phyloP scores from a whole-genome alignment of 148 eudicot species.

The Rhododendron ovatum region DNA sequence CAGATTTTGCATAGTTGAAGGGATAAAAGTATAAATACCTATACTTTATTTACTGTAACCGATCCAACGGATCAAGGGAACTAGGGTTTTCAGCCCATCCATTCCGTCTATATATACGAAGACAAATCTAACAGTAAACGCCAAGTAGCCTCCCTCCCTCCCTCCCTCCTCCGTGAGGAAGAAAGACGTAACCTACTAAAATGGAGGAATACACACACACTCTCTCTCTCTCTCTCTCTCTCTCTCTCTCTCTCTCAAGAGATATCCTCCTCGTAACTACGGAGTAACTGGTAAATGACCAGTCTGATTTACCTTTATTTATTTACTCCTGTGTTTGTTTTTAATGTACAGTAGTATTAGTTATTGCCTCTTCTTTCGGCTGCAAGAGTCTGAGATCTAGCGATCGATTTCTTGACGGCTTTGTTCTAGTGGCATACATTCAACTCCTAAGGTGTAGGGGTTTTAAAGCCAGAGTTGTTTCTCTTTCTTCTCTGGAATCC shows the following conservation, averaged over 20 bases:
- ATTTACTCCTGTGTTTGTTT: too few relatives aligned
- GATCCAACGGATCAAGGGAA: background rate
- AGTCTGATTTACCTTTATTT: too few relatives aligned
- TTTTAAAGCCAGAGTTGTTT: background rate
- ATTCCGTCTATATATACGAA: background rate
- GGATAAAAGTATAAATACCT: background rate
- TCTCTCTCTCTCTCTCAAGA: background rate
- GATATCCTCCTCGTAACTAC: background rate
- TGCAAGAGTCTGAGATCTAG: constrained; percentile 33
- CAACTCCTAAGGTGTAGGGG: background rate
- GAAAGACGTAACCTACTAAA: background rate
- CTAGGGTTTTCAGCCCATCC: background rate
- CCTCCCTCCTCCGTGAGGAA: background rate
- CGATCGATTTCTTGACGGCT: constrained; percentile 42
- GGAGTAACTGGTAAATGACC: background rate
- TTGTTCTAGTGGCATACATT: constrained; percentile 34
- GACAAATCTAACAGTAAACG: background rate
- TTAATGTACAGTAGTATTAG: too few relatives aligned
- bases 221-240: too few relatives aligned
- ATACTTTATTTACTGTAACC: too few relatives aligned
- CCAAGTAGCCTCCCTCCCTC: background rate
- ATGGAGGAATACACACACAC: background rate
- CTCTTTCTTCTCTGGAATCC: constrained; percentile 3
- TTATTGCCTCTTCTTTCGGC: constrained; percentile 41
- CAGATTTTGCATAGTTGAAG: too few relatives aligned